A percentile compares a stretch with the other conserved stretches of the same genome.
Conservation (phyloP, 768 basidiomycete species). For the Auricularia heimuer region DNA sequence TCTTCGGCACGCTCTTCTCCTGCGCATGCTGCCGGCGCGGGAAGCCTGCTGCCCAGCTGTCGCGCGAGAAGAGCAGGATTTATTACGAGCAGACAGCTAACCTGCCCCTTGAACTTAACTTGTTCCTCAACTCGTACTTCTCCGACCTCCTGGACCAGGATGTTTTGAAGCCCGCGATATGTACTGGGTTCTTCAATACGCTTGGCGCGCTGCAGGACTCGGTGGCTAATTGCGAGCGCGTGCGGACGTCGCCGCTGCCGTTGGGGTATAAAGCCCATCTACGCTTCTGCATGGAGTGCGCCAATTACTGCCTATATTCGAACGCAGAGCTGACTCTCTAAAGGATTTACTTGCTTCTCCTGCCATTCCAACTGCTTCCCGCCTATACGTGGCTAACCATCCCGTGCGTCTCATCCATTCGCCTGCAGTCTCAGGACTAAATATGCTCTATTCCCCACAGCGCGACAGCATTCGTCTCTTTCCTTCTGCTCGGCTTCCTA, state of each 20-base stretch:
- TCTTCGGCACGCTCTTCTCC: too few species aligned
- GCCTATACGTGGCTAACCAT: constrained; percentile 41
- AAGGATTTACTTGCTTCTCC: constrained; percentile 24
- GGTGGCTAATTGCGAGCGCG: constrained; percentile 48
- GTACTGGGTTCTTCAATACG: constrained; percentile 38
- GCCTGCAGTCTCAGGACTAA: neutral
- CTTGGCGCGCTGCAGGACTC: constrained; percentile 47
- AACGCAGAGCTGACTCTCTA: neutral
- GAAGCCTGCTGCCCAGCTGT: constrained; percentile 11
- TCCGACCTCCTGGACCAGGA: constrained; percentile 32
- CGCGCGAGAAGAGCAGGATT: neutral
- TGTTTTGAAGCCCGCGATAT: constrained; percentile 41
- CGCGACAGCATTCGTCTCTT: constrained; percentile 51
- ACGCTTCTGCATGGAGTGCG: constrained; percentile 48
- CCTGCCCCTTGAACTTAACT: constrained; percentile 49
- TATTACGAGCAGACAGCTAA: constrained; percentile 26
- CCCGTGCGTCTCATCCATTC: constrained; percentile 23
- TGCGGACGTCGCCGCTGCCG: constrained; percentile 54
- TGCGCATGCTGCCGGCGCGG: too few species aligned
- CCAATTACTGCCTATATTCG: neutral
- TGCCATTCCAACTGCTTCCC: constrained; percentile 42
- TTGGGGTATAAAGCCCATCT: constrained; percentile 63
- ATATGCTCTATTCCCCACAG: too few species aligned
- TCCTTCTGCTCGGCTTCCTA: constrained; percentile 56
- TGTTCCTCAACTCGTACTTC: constrained; percentile 46